Conservation (phyloP, 768 basidiomycete genomes). For the Scleroderma citrinum region DNA sequence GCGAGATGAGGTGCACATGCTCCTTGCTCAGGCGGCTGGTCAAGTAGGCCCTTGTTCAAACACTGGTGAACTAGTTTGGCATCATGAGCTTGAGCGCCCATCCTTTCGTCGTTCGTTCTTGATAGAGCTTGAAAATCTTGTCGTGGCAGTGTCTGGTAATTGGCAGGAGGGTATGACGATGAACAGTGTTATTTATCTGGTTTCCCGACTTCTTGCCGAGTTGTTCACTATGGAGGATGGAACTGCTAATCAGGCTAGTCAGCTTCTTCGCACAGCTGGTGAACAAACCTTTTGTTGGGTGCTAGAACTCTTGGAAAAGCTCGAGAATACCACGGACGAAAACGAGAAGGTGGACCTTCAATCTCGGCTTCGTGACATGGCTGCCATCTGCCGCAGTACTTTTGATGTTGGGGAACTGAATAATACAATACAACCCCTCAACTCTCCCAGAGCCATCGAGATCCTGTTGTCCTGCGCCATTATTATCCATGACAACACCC, state of each 20-base stretch:
- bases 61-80: constrained; percentile 30
- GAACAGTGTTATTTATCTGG: constrained; percentile 29
- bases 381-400: constrained; percentile 33
- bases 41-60: constrained; percentile 34
- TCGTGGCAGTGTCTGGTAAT: constrained; percentile 33
- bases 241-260: constrained; percentile 14
- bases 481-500: constrained; percentile 22
- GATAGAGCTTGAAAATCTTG: constrained; percentile 28
- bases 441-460: too few relatives aligned
- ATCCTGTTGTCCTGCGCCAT: constrained; percentile 20
- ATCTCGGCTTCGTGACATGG: too few relatives aligned
- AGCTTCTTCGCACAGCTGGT: constrained; percentile 29
- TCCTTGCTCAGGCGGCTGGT: too few relatives aligned
- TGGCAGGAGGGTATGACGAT: constrained; percentile 35
- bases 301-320: constrained; percentile 22
- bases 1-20: too few relatives aligned
- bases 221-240: constrained; percentile 6
- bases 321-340: constrained; percentile 9
- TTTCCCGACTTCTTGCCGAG: constrained; percentile 30
- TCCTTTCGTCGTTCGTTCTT: constrained; percentile 35
- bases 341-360: constrained; percentile 9
- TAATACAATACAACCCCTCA: constrained; percentile 14
- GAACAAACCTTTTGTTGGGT: constrained; percentile 33
- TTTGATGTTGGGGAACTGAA: constrained; percentile 23
- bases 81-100: constrained; percentile 29